Evolutionary conservation across 2,329 filamentous ascomycete species (phyloP), one percentile per base, ranked within the genome.

Genomic region (Hawksworthiomyces lignivorus): DNA sequence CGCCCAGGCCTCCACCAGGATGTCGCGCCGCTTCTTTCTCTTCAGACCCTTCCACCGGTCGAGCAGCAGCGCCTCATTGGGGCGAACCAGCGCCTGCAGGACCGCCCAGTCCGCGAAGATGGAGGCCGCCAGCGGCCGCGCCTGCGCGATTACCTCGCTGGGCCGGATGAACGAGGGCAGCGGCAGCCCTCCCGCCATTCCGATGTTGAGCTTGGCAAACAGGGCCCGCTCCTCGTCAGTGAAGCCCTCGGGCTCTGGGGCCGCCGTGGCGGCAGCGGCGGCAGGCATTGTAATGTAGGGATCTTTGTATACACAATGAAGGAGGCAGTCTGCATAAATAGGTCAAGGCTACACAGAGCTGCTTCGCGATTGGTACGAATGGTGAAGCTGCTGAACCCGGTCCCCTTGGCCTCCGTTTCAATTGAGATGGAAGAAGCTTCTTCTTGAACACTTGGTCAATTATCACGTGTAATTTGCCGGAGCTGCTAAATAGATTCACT

Each of bases 181-280:
- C 8, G 47, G 47, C 33, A 49, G 30, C 3, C 47, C 47, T 9
- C 47, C 47, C n/a, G 39, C 42, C 22, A 45, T 43, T 28, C 47
- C 47, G 24, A 49, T 47, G 40, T 44, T 47, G 24, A 47, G 47
- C 26, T 44, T 47, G 30, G 43, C 47, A 22, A 49, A 49, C 4
- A 48, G 45, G 3, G 39, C 45, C 6, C 32, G 36, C 38, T 49
- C 48, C 31, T 49, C 45, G 27, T 45, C 47, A 7, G 45, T 47
- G 28, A 49, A 49, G 37, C 41, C 47, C 21, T 39, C 21, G 18
- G 45, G 45, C 45, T 49, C 47, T 12, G 24, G 24, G 2, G 32
- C 12, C 39, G 35, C 35, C 5, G 30, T 15, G 15, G 12, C 12
- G 9, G 21, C 15, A 22, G n/a, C 4, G 27, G n/a, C 5, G 17